A percentile compares a stretch with the other conserved stretches of the same genome.
phyloP scores from a whole-genome alignment of 2,329 filamentous ascomycete genomes.

The Tolypocladium nubicola region DNA sequence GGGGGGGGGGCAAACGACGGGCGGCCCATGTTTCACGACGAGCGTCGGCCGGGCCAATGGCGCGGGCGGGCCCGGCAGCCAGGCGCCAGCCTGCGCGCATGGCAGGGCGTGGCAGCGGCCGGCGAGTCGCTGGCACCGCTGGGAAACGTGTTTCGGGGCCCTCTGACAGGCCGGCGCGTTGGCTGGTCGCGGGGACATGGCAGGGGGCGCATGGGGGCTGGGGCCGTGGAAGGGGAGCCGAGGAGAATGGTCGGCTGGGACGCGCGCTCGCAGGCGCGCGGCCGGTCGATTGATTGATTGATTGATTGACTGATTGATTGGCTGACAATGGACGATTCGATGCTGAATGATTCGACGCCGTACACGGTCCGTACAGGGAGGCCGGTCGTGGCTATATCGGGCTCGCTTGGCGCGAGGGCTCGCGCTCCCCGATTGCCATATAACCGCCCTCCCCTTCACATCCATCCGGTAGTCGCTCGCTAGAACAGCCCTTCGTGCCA shows the following conservation, averaged over 20 bases:
- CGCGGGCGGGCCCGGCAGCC: background rate
- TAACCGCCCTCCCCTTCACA: background rate
- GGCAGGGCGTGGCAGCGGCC: background rate
- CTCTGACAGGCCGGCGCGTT: background rate
- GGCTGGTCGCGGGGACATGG: background rate
- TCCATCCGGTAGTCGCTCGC: background rate
- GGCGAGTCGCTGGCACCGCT: constrained; percentile 1
- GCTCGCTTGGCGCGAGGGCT: background rate
- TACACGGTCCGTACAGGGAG: too few species aligned
- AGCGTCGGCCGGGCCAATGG: background rate
- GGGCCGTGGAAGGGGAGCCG: background rate
- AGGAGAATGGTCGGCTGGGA: background rate
- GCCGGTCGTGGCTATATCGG: background rate
- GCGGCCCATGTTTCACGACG: background rate
- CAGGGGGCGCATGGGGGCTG: background rate
- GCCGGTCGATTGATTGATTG: background rate
- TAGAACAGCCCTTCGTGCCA: background rate
- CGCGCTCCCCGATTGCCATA: background rate
- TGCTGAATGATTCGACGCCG: background rate
- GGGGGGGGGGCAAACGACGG: background rate
- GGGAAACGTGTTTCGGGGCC: background rate
- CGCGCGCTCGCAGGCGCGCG: background rate
- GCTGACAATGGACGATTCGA: too few species aligned
- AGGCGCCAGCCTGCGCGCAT: background rate
- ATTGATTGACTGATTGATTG: too few species aligned